A percentile compares a stretch with the other conserved stretches of the same genome.
These are phyloP conservation scores for Erodium moschatum DNA, from an alignment of 441 rosid genomes.

Conservation along the genomic window DNA sequence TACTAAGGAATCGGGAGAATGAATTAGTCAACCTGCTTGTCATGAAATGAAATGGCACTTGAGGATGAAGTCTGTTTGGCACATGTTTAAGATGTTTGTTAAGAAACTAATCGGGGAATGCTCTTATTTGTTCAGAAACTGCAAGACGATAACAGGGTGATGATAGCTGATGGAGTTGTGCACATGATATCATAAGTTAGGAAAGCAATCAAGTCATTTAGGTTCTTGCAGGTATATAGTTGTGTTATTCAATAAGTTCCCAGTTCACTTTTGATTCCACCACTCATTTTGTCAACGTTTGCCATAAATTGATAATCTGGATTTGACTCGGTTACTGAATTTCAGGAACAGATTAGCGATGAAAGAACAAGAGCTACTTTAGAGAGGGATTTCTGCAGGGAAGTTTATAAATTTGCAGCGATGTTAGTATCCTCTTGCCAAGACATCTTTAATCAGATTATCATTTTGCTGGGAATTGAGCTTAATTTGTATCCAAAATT, in stretches of 20 bases:
- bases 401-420: neutral
- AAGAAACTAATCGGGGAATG: neutral
- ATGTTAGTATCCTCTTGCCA: neutral
- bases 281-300: too few species aligned
- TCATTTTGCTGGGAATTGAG: neutral
- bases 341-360: neutral
- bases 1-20: neutral
- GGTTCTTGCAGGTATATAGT: neutral
- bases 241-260: too few species aligned
- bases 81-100: constrained; percentile 7
- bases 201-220: neutral
- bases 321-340: neutral
- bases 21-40: neutral
- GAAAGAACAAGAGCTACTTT: neutral
- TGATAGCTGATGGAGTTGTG: constrained; percentile 70
- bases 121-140: constrained; percentile 50
- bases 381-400: neutral
- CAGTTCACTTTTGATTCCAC: too few species aligned
- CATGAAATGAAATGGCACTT: too few species aligned
- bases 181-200: constrained; percentile 41
- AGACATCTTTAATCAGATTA: too few species aligned
- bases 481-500: neutral
- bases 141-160: constrained; percentile 83
- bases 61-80: too few species aligned
- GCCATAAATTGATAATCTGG: neutral